These are phyloP conservation scores for Phytophthora colocasiae DNA, from an alignment of 352 stramenopile genomes.

Conservation along the genomic window DNA sequence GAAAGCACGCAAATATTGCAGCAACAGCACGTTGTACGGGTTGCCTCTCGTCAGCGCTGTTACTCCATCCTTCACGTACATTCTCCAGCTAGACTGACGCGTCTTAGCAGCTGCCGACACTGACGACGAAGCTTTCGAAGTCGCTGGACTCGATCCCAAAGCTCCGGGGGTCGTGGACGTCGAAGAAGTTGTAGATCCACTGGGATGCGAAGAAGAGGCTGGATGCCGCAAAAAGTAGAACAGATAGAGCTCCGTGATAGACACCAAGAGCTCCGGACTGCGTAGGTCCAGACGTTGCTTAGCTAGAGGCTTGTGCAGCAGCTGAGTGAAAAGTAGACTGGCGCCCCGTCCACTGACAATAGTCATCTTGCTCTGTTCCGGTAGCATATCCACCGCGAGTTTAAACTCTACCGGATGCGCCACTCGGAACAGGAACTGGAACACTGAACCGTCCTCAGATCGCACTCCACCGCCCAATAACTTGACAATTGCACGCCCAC, in stretches of 20 bases:
- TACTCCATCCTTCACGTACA: conserved; percentile 76
- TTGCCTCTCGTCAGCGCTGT: conserved; percentile 70
- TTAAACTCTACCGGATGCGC: conserved; percentile 85
- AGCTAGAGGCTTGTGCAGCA: conserved; percentile 81
- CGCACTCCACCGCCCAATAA: conserved; percentile 66
- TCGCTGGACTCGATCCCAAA: conserved; percentile 39
- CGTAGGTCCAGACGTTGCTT: conserved; percentile 84
- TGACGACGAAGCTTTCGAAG: conserved; percentile 47
- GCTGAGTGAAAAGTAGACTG: conserved; percentile 81
- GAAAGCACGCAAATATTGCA: conserved; percentile 86
- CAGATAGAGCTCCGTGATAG: conserved; percentile 86
- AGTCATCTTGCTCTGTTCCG: conserved; percentile 82
- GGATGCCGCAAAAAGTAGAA: conserved; percentile 89
- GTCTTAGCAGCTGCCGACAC: conserved; percentile 59
- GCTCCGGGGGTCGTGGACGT: conserved; percentile 12
- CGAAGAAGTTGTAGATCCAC: conserved; percentile 18
- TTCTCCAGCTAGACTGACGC: conserved; percentile 73
- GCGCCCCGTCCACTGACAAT: conserved; percentile 73
- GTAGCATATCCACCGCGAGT: conserved; percentile 77
- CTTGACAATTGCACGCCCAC: conserved; percentile 62
- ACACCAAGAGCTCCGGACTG: conserved; percentile 80
- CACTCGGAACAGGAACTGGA: conserved; percentile 83
- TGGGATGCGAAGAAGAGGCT: conserved; percentile 72
- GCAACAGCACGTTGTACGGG: conserved; percentile 85
- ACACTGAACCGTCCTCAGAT: conserved; percentile 77